Base-by-base conservation (phyloP, 1,139 yeast species). In the Pichia kudriavzevii region DNA sequence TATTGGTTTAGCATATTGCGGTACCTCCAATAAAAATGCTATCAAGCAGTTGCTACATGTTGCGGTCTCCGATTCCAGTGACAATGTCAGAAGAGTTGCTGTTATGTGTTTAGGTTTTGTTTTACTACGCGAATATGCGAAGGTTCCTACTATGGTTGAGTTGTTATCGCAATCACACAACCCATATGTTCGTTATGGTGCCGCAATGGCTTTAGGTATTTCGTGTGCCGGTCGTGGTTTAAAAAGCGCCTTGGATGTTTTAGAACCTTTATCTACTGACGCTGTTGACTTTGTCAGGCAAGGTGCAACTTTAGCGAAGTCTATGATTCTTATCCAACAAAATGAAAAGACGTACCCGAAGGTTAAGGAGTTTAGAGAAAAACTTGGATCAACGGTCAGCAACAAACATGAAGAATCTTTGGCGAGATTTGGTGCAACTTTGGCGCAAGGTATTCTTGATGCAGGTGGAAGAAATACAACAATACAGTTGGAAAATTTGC, bases 381-480 rank as follows among this genome's bases (percentile, higher is more conserved):
- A 72, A 35, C 77, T 82, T 49, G 80, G 88, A 32, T 77, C 75
- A 44, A 80, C 87, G 12, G 73, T 88, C 41, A 67, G 79, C 30
- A 83, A 80, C 52, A 93, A 91, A 61, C 94, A 85, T 50, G 96
- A 88, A 61, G 98, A 91, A 61, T 95, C 95, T 6, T 72, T 93
- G 61, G 95, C 97, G 29, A 88, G 87, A 62, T 91, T 88, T 60
- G 99, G 99, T 56, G 97, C 98, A 26, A 85, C 96, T 14, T 66
- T 93, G 36, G 91, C 96, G 10, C 97, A 88, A 64, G 98, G 99
- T 59, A 91, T 91, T 47, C 79, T 93, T 58, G 97, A 91, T 63
- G 98, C 98, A 11, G 97, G 98, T 62, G 99, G 99, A 15, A 77
- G 98, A 58, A 91, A 93, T 53, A 94, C 84, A n/a, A 88, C 97